Evolutionary conservation across 2,329 filamentous ascomycete genomes (phyloP).

Genomic region (Cercospora zeae-maydis): DNA sequence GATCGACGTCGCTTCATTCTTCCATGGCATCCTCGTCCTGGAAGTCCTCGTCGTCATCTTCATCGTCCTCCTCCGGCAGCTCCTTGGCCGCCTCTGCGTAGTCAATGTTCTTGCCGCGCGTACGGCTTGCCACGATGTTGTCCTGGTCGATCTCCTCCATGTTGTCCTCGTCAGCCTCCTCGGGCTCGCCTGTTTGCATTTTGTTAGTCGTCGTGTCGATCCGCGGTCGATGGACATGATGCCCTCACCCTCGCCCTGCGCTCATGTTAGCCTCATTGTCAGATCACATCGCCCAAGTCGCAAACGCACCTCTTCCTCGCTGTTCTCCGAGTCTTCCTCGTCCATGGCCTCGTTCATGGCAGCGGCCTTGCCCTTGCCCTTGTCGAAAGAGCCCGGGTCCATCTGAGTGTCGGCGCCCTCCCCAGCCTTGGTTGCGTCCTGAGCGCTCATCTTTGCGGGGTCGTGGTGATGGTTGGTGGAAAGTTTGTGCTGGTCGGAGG

Average conservation of each 20-base stretch:
- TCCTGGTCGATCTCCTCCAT: slow-evolving; percentile 85
- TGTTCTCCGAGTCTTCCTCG: slow-evolving; percentile 44
- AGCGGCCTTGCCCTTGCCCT: slow-evolving; percentile 83
- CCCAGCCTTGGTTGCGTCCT: slow-evolving; percentile 25
- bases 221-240: neutral
- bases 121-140: slow-evolving; percentile 84
- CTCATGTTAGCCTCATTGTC: neutral
- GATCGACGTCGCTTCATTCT: slow-evolving; percentile 9
- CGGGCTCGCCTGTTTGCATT: slow-evolving; percentile 42
- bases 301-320: slow-evolving; percentile 38
- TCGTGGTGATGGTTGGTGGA: neutral
- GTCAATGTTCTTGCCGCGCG: slow-evolving; percentile 88
- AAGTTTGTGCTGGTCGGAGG: neutral
- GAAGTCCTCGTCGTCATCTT: slow-evolving; percentile 71
- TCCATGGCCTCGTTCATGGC: slow-evolving; percentile 53
- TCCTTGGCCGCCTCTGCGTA: slow-evolving; percentile 86
- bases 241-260: slow-evolving; percentile 17
- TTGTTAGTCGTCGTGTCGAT: neutral
- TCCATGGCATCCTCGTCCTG: slow-evolving; percentile 55
- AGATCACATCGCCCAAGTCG: neutral
- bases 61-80: slow-evolving; percentile 69
- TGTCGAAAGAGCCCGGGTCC: slow-evolving; percentile 50
- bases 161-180: slow-evolving; percentile 73
- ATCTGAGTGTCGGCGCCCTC: slow-evolving; percentile 37
- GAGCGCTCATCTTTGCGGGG: slow-evolving; percentile 28